Evolutionary conservation across 768 basidiomycete genomes (phyloP), one percentile per base, ranked within the genome.

Genomic region (Agrocybe pediades): DNA sequence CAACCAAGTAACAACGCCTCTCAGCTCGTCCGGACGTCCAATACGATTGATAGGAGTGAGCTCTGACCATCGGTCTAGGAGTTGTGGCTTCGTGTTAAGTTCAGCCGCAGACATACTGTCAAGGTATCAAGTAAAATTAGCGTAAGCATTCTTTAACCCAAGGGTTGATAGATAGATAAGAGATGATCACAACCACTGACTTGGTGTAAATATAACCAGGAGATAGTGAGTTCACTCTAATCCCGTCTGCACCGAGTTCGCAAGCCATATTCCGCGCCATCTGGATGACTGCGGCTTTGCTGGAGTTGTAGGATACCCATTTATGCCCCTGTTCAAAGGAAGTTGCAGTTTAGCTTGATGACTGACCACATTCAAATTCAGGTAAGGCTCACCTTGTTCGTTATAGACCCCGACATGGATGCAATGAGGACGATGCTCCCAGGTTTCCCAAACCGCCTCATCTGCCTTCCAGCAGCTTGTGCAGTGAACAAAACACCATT

Each of bases 191-290:
- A 6, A 5, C n/a, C 13, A 61, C 63, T 51, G 33, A 82, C 82
- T 71, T 72, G 1, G 87, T 87, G 59, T 83, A 83, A 29, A 87
- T 85, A 60, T 85, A 79, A 15, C 88, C 86, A 0, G 87, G 87
- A 44, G 83, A 85, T 51, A 89, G 68, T 6, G 78, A 71, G 66
- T 89, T 89, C 51, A 87, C 85, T 6, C 87, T 74, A 50, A 89
- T 87, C 3, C 72, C 68, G 57, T 81, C 70, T n/a, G 63, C 67
- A 2, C 84, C 86, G 1, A 89, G 78, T 60, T 89, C 87, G 64
- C 84, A 86, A 2, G 86, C 87, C 81, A 89, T 79, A 62, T 82
- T 85, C 29, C 87, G 81, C 3, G 72, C 80, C 83, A 87, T 86
- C 70, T 89, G 87, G 30, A 87, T 55, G 21, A 89, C 84, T 16